Evolutionary conservation across 306 rosid genomes (phyloP), one percentile per base, ranked within the genome.

Genomic region (Dryas octopetala): DNA sequence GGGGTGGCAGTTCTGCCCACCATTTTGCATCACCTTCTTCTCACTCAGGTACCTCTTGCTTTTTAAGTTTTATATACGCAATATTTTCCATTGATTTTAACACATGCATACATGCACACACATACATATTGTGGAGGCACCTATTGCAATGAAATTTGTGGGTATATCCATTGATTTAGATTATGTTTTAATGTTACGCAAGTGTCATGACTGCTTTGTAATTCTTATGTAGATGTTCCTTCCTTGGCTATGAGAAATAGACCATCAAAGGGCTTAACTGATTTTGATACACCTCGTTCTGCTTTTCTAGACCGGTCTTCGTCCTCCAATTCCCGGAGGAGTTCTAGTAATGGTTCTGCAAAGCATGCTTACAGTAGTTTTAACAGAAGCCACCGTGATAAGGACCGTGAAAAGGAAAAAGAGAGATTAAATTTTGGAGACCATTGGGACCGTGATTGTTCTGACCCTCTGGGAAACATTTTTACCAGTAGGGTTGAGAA

Each of bases 291-390:
- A 48, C 86, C 93, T n/a, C 97, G 93, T 14, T 83, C 97, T 49
- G 80, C 86, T 79, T 89, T 86, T 79, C 87, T 89, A 54, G 99
- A 95, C 41, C 97, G 97, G 50, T 63, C 97, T 59, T 90, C 91
- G 66, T 89, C 97, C 19, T 85, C 97, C 10, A 92, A 88, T 84
- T 83, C 99, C 60, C 85, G 98, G 79, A 89, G 90, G 89, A 65
- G 81, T 84, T 83, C 92, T 45, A 81, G 80, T 75, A 96, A 92
- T 67, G 99, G 97, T 80, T 88, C 91, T 85, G 89, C 96, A 66
- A 96, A 96, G 87, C 92, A 96, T 85, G 97, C 98, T 7, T 96
- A 96, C 71, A 89, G 99, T 85, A 96, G 93, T 80, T 92, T 96
- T 82, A 90, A 83, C 80, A 89, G 99, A 87, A 86, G 86, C 76